Evolutionary conservation across 176 grass and related monocot genomes (phyloP).

Genomic region (Chloris gayana): DNA sequence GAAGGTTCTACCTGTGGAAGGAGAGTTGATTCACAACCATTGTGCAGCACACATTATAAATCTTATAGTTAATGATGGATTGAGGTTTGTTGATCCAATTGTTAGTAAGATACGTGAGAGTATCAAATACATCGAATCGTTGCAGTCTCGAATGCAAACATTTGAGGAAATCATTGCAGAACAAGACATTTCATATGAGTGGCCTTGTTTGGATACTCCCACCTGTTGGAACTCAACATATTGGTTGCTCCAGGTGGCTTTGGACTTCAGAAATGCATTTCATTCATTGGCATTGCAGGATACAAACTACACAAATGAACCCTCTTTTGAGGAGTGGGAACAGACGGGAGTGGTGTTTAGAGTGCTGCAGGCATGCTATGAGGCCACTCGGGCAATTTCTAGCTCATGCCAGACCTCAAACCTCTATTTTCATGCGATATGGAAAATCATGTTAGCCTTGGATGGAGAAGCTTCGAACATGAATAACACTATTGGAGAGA

Average conservation of each 20-base stretch:
- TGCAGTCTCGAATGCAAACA: neutral
- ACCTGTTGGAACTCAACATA: conserved; percentile 15
- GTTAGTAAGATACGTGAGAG: neutral
- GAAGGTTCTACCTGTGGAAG: conserved; percentile 17
- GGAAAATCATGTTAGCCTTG: conserved; percentile 16
- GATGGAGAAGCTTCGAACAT: neutral
- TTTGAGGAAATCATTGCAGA: conserved; percentile 2
- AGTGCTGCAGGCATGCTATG: neutral
- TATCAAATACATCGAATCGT: neutral
- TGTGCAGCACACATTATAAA: neutral
- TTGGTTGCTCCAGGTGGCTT: neutral
- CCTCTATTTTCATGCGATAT: conserved; percentile 23
- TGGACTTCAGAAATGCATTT: neutral
- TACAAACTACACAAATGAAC: conserved; percentile 7
- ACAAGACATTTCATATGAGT: neutral
- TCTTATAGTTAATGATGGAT: neutral
- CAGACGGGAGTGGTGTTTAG: neutral
- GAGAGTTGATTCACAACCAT: neutral
- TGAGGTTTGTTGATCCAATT: conserved; percentile 2
- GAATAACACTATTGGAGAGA: neutral
- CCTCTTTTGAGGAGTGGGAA: neutral
- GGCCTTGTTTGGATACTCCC: neutral
- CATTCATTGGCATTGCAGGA: neutral
- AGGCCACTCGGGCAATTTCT: neutral
- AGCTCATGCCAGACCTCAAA: neutral